These are phyloP conservation scores for Chlorophyllum brunneum DNA, from an alignment of 768 basidiomycete species.

Conservation along the genomic window DNA sequence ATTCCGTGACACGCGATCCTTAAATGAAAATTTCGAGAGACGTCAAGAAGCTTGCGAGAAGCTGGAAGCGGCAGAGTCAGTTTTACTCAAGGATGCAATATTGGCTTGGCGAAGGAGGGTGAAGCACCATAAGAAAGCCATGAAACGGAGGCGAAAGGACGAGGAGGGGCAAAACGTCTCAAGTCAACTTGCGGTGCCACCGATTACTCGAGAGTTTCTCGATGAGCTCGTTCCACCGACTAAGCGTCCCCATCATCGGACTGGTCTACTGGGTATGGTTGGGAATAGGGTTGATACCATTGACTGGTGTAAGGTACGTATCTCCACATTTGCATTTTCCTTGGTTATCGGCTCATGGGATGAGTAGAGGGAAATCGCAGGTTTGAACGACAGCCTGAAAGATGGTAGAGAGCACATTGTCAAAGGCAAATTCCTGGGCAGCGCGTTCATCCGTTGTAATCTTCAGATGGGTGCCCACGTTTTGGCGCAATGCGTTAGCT, in stretches of 20 bases:
- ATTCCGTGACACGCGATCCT: slow-evolving; percentile 45
- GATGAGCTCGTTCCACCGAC: slow-evolving; percentile 49
- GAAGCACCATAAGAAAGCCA: slow-evolving; percentile 28
- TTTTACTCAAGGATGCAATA: slow-evolving; percentile 39
- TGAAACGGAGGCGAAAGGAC: slow-evolving; percentile 24
- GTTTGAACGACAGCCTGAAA: slow-evolving; percentile 40
- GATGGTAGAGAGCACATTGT: slow-evolving; percentile 31
- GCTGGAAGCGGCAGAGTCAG: slow-evolving; percentile 55
- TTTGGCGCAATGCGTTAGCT: slow-evolving; percentile 54
- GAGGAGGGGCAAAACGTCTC: slow-evolving; percentile 20
- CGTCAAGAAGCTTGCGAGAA: slow-evolving; percentile 44
- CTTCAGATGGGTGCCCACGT: slow-evolving; percentile 74
- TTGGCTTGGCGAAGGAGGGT: slow-evolving; percentile 38
- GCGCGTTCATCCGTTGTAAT: slow-evolving; percentile 65
- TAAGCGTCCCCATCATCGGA: slow-evolving; percentile 50
- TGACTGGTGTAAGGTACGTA: slow-evolving; percentile 51
- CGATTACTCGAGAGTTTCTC: slow-evolving; percentile 31
- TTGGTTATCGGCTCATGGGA: neutral
- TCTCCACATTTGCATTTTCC: neutral
- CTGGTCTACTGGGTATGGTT: slow-evolving; percentile 43
- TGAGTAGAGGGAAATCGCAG: slow-evolving; percentile 46
- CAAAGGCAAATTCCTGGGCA: slow-evolving; percentile 46
- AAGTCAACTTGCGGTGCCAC: slow-evolving; percentile 18
- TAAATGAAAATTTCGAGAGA: slow-evolving; percentile 40
- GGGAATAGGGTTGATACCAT: slow-evolving; percentile 68